These are phyloP conservation scores for Leishmania gerbilli DNA, from an alignment of 208 protist genomes.

Conservation along the genomic window DNA sequence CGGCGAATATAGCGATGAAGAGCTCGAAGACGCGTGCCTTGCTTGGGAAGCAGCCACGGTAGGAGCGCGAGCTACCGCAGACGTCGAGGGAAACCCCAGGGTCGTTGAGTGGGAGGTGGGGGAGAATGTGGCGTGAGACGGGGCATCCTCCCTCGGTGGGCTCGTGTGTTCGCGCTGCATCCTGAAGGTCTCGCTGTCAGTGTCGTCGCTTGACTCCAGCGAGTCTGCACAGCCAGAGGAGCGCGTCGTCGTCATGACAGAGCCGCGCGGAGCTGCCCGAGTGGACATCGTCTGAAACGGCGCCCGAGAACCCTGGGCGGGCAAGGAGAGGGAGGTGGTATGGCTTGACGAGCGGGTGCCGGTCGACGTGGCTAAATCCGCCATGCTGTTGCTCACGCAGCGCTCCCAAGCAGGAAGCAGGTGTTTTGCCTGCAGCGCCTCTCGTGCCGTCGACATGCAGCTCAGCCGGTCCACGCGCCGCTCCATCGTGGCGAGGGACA, in stretches of 20 bases:
- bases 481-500: background rate
- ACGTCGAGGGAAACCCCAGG: background rate
- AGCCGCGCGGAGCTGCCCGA: background rate
- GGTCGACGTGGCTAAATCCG: background rate
- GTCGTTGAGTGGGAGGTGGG: conserved; percentile 6
- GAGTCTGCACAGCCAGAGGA: conserved; percentile 12
- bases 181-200: background rate
- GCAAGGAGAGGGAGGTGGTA: background rate
- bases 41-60: background rate
- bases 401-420: conserved; percentile 31
- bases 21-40: conserved; percentile 1
- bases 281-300: background rate
- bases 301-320: background rate
- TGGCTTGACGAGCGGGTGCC: background rate
- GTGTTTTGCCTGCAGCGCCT: conserved; percentile 12
- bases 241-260: background rate
- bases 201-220: conserved; percentile 1
- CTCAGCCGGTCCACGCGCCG: conserved; percentile 19
- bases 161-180: conserved; percentile 1
- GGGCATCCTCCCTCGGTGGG: background rate
- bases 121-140: background rate
- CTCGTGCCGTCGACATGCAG: conserved; percentile 31
- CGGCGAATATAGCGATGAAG: background rate
- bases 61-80: background rate
- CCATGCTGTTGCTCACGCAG: conserved; percentile 13